A percentile compares a stretch with the other conserved stretches of the same genome.
Conservation (phyloP, 257 asterid species). For the Echites panduratus region DNA sequence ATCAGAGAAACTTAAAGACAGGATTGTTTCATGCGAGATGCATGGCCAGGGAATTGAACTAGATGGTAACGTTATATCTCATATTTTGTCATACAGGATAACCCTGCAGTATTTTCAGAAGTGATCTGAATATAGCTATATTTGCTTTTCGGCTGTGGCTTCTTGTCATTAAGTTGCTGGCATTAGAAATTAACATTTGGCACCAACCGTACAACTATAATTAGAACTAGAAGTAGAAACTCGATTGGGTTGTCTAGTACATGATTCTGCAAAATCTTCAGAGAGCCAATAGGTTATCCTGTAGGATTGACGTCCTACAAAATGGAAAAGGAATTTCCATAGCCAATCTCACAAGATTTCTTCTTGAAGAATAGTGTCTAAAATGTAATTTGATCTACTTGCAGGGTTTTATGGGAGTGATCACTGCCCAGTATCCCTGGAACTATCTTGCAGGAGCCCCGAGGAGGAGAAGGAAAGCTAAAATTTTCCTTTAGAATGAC, state of each 20-base stretch:
- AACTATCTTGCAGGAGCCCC: slow-evolving; percentile 43
- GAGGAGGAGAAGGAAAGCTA: slow-evolving; percentile 26
- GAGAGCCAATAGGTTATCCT: no score
- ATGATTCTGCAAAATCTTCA: no score
- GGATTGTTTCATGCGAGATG: slow-evolving; percentile 66
- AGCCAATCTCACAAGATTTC: no score
- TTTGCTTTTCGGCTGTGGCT: background rate
- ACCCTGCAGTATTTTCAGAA: background rate
- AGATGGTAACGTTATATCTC: slow-evolving; percentile 42
- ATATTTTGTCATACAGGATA: background rate
- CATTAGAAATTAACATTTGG: background rate
- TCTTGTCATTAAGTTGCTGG: no score
- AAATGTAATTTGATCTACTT: background rate
- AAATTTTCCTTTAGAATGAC: background rate
- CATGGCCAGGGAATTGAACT: slow-evolving; percentile 80
- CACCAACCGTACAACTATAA: no score
- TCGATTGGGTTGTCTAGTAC: no score
- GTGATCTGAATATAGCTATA: background rate
- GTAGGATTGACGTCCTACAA: no score
- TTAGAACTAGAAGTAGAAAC: no score
- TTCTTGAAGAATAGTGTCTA: background rate
- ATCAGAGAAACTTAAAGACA: slow-evolving; percentile 60
- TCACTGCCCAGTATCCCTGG: slow-evolving; percentile 85
- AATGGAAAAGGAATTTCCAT: no score
- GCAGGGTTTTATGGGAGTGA: slow-evolving; percentile 96